Base-by-base conservation (phyloP, 2,329 filamentous ascomycete genomes). In the Colletotrichum tanaceti region DNA sequence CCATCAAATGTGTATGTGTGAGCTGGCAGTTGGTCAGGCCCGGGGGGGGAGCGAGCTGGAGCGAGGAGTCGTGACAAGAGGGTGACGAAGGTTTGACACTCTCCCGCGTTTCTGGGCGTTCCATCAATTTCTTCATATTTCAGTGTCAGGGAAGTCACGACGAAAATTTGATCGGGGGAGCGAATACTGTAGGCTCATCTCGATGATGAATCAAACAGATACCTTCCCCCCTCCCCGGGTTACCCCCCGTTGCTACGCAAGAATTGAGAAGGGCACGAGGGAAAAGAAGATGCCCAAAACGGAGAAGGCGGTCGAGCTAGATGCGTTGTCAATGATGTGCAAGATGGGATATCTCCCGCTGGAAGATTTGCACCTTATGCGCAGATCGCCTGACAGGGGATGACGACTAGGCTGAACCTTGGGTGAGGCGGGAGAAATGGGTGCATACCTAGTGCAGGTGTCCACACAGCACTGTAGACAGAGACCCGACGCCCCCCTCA, bases 351-450 rank as follows among this genome's bases (percentile, higher is more conserved):
- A 68, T 68, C 63, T 65, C 66, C 66, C 66, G 66, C 38, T 57
- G 66, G 57, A 57, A 69, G 66, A 69, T 69, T 69, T 69, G 66
- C 57, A 68, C 57, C 66, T 69, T 61, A 69, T 69, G 66, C 66
- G 61, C 57, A 69, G 66, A 69, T 69, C 66, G 57, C 53, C 66
- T 66, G 57, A 69, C 66, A 69, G 66, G 66, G 62, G 49, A 22
- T 14, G 20, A 47, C 44, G 50, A 66, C 66, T 66, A 38, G 66
- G 66, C 66, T 69, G 66, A 65, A 66, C 66, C 66, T 66, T 55
- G 66, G 66, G 28, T n/a, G 38, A 69, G 43, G 43, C 20, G 55
- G 16, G 43, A 43, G 35, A 39, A 32, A 32, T 32, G 28, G 7
- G 28, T 32, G 28, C 28, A 32, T 32, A n/a, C n/a, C n/a, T n/a